These are phyloP conservation scores for Mucor circinelloides DNA, from an alignment of 371 early-diverging fungal species.

Conservation along the genomic window DNA sequence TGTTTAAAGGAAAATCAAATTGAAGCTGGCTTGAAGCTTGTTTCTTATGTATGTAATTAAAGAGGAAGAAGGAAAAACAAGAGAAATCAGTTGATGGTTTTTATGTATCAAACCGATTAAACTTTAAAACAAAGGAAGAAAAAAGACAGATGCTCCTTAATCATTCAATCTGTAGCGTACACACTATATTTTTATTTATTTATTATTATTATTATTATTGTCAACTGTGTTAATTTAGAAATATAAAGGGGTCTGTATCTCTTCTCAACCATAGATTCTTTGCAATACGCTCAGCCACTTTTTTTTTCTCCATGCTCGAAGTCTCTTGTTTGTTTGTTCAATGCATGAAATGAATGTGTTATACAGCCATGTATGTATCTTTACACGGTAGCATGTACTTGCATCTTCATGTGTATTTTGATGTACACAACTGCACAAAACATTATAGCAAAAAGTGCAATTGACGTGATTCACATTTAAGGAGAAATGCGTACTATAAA, in stretches of 20 bases:
- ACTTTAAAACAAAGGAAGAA: neutral
- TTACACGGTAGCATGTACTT: neutral
- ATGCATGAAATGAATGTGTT: no score
- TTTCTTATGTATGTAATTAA: neutral
- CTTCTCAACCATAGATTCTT: neutral
- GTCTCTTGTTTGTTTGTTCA: neutral
- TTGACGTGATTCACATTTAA: neutral
- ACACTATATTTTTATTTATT: neutral
- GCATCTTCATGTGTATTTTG: neutral
- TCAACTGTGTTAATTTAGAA: neutral
- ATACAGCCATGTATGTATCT: neutral
- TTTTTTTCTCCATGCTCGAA: neutral
- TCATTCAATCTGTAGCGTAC: neutral
- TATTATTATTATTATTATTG: neutral
- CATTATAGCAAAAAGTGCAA: neutral
- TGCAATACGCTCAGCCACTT: neutral
- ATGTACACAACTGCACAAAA: neutral
- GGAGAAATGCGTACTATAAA: neutral
- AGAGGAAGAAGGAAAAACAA: neutral
- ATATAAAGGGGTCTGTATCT: neutral
- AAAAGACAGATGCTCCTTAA: neutral
- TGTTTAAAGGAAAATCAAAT: neutral
- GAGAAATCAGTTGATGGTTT: neutral
- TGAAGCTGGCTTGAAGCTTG: constrained; percentile 1
- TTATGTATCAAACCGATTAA: neutral